A percentile compares a stretch with the other conserved stretches of the same genome.
phyloP scores from a whole-genome alignment of 345 rosid species.

The Diplotaxis tenuifolia region DNA sequence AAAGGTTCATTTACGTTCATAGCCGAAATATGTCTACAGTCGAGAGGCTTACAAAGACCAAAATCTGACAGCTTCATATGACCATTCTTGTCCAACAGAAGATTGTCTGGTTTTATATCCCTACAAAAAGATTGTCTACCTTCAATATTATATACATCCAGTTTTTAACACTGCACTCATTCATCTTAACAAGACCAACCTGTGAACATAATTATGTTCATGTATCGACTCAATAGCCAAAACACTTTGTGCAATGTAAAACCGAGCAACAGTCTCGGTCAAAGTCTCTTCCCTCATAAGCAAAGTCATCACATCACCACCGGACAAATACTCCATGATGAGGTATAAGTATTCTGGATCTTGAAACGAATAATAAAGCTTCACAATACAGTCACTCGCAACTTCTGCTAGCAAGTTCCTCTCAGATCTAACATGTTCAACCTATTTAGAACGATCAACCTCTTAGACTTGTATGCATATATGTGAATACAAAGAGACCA shows the following conservation, averaged over 20 bases:
- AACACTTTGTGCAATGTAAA: slow-evolving; percentile 85
- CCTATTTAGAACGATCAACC: slow-evolving; percentile 43
- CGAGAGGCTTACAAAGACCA: slow-evolving; percentile 98
- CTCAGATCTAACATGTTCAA: slow-evolving; percentile 90
- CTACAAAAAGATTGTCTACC: slow-evolving; percentile 43
- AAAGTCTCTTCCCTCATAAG: slow-evolving; percentile 90
- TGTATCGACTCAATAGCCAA: slow-evolving; percentile 94
- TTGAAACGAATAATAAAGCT: slow-evolving; percentile 90
- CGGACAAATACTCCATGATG: slow-evolving; percentile 92
- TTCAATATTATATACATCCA: slow-evolving; percentile 3
- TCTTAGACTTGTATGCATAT: not conserved
- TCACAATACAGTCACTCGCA: slow-evolving; percentile 83
- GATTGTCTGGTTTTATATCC: slow-evolving; percentile 97
- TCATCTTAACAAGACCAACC: slow-evolving; percentile 44
- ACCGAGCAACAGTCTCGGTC: slow-evolving; percentile 86
- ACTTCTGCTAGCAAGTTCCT: slow-evolving; percentile 97
- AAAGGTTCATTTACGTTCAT: slow-evolving; percentile 70
- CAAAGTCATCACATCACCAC: slow-evolving; percentile 96
- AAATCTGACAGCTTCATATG: slow-evolving; percentile 95
- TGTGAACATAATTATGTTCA: slow-evolving; percentile 84
- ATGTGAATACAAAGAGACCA: not conserved
- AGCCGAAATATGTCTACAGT: slow-evolving; percentile 65
- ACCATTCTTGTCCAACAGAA: slow-evolving; percentile 82
- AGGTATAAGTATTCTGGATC: slow-evolving; percentile 75
- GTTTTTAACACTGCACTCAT: not conserved